Evolutionary conservation across 2,329 filamentous ascomycete genomes (phyloP), one percentile per base, ranked within the genome.

Genomic region (Penicillium sp.): DNA sequence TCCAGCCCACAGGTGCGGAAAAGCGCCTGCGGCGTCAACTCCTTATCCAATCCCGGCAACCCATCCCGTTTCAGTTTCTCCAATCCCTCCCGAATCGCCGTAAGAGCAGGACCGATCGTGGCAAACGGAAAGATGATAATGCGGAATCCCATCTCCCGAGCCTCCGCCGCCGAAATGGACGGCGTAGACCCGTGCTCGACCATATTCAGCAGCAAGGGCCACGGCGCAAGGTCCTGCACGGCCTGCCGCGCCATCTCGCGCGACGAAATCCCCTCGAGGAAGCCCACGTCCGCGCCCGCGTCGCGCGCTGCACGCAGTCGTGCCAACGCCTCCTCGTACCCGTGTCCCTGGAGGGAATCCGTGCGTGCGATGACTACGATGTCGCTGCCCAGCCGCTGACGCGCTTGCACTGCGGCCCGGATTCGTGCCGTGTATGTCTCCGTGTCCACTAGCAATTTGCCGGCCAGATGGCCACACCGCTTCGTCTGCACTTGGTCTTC

Each of bases 401-500:
- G 63, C 5, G 67, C 65, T 40, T 70, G 64, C 39, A 70, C 67
- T 0, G 72, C 72, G 1, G 71, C 71, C 14, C 71, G 67, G 41
- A 75, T 71, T 5, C 72, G 67, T 8, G 63, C 67, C 33, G 64
- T 61, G 49, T 68, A 74, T 2, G 67, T 68, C 1, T 63, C 61
- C 0, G 48, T 56, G 41, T 69, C 68, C 22, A 74, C 72, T 8
- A 75, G 66, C 33, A 69, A 63, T 55, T 75, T 75, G 33, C 71
- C 72, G 2, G 61, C 65, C 0, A 75, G 66, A 46, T 75, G 71
- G 2, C 73, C 72, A 51, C 73, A 75, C 16, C 71, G 67, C 50
- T 75, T 75, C 14, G 68, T 72, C 53, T 72, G 70, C 7, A 82
- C 74, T 62, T 83, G 79, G 64, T 83, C 81, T 65, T 84, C 81